Percentiles rank a stretch among this genome's conserved stretches.
Conservation (phyloP, 768 basidiomycete genomes). For the Boletus insuetus region DNA sequence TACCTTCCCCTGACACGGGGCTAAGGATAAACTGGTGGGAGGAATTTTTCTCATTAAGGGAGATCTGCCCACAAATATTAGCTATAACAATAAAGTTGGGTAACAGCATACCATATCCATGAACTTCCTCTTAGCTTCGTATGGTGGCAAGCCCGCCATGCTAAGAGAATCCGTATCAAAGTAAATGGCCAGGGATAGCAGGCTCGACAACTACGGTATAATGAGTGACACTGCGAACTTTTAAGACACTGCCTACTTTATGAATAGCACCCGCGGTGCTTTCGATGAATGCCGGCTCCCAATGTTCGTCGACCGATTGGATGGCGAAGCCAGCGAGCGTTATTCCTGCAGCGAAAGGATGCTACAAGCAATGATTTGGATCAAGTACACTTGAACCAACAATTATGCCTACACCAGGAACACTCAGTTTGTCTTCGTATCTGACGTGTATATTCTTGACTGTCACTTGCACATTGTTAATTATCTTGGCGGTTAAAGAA, state of each 20-base stretch:
- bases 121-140: constrained; percentile 72
- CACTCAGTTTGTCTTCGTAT: constrained; percentile 93
- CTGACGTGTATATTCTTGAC: constrained; percentile 95
- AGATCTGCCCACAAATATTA: constrained; percentile 40
- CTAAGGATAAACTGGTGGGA: constrained; percentile 91
- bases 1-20: constrained; percentile 93
- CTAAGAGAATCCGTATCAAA: constrained; percentile 91
- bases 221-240: constrained; percentile 1
- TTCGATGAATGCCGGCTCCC: constrained; percentile 91
- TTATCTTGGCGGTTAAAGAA: constrained; percentile 81
- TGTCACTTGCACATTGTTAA: constrained; percentile 95
- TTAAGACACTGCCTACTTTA: constrained; percentile 52
- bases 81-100: neutral
- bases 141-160: constrained; percentile 63
- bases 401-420: constrained; percentile 72
- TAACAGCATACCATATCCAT: constrained; percentile 56
- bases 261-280: constrained; percentile 84
- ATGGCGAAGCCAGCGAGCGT: constrained; percentile 88
- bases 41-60: constrained; percentile 41
- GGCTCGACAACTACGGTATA: constrained; percentile 64
- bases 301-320: constrained; percentile 82
- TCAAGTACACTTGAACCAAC: neutral
- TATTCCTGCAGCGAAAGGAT: constrained; percentile 90
- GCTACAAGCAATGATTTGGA: constrained; percentile 43
- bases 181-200: constrained; percentile 87